Evolutionary conservation across 176 grass and related monocot species (phyloP).

Genomic region (Aegilops speltoides): DNA sequence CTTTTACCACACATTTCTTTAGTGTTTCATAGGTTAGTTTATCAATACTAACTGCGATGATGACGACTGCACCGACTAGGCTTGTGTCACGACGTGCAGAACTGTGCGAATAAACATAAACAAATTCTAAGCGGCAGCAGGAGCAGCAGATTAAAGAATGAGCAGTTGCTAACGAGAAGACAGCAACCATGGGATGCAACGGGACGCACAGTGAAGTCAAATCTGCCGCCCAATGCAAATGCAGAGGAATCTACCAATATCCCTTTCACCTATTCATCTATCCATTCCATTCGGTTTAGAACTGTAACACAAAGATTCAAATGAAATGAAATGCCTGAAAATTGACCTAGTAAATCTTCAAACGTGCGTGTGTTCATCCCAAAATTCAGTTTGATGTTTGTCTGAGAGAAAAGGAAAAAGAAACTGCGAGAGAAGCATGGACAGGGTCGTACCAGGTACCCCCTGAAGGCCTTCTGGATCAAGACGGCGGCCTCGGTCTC

Average conservation of each 20-base stretch:
- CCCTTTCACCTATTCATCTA: not conserved
- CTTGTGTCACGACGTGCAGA: constrained; percentile 32
- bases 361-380: not conserved
- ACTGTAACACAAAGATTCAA: no score
- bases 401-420: no score
- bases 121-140: not conserved
- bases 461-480: constrained; percentile 83
- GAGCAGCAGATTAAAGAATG: constrained; percentile 13
- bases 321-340: not conserved
- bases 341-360: not conserved
- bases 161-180: constrained; percentile 18
- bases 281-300: not conserved
- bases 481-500: constrained; percentile 49
- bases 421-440: not conserved
- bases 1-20: not conserved
- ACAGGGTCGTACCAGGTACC: constrained; percentile 58
- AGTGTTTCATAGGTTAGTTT: not conserved
- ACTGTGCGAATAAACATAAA: constrained; percentile 26
- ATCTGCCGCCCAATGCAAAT: constrained; percentile 31
- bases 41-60: not conserved
- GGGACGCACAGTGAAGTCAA: constrained; percentile 21
- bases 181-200: not conserved
- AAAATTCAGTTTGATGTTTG: not conserved
- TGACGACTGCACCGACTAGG: constrained; percentile 20
- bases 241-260: constrained; percentile 32